Percentiles rank a stretch among this genome's conserved stretches.
phyloP scores from a whole-genome alignment of 2,329 filamentous ascomycete genomes.

The Calonectria multiphialidica region DNA sequence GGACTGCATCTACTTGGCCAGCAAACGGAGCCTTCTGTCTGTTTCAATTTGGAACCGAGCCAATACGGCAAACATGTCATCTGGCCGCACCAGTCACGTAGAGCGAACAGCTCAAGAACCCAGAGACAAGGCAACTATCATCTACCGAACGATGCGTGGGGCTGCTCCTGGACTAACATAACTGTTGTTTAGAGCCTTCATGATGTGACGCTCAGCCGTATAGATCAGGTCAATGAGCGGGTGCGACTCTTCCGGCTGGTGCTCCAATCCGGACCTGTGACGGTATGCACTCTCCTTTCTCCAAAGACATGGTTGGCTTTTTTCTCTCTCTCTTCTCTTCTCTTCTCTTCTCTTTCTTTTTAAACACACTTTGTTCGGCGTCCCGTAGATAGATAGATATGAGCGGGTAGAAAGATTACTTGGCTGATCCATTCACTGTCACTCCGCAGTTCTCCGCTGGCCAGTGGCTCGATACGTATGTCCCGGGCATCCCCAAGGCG shows the following conservation, averaged over 20 bases:
- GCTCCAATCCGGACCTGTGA: slow-evolving; percentile 61
- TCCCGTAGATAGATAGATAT: background rate
- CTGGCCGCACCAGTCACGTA: slow-evolving; percentile 33
- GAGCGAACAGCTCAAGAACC: slow-evolving; percentile 73
- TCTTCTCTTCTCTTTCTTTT: background rate
- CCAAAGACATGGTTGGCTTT: background rate
- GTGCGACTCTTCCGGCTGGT: slow-evolving; percentile 77
- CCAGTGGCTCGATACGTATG: slow-evolving; percentile 89
- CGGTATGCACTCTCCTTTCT: slow-evolving; percentile 54
- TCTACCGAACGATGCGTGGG: no score
- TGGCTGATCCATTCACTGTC: background rate
- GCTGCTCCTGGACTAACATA: background rate
- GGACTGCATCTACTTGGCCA: background rate
- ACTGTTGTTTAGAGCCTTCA: slow-evolving; percentile 61
- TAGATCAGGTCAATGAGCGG: slow-evolving; percentile 74
- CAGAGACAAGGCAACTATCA: slow-evolving; percentile 66
- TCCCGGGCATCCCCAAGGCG: slow-evolving; percentile 75
- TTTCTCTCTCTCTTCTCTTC: no score
- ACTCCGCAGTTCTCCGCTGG: slow-evolving; percentile 78
- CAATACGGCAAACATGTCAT: slow-evolving; percentile 28
- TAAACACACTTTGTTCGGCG: background rate
- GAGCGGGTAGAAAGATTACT: no score
- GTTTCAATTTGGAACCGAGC: background rate
- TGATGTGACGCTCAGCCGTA: slow-evolving; percentile 68
- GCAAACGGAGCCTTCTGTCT: background rate